phyloP scores from a whole-genome alignment of 257 asterid species.

The Solanum sejunctum region DNA sequence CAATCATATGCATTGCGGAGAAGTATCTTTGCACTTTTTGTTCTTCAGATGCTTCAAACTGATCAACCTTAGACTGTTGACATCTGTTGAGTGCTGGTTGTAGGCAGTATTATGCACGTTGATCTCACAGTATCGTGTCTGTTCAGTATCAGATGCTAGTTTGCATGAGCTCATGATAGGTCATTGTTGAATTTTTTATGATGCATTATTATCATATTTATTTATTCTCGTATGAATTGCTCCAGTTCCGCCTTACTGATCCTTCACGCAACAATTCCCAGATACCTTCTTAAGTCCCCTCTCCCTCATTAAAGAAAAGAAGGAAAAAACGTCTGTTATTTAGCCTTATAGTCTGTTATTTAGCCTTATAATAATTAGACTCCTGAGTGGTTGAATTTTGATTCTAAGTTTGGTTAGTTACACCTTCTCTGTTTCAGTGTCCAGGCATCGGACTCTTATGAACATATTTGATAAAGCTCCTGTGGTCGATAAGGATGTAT shows the following conservation, averaged over 20 bases:
- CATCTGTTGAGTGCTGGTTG: neutral
- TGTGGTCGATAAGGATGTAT: slow-evolving; percentile 56
- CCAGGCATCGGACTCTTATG: slow-evolving; percentile 84
- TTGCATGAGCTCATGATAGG: neutral
- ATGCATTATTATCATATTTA: neutral
- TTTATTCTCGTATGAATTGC: neutral
- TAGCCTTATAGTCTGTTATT: neutral
- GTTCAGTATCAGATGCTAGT: neutral
- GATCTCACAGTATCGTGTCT: neutral
- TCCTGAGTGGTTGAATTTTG: neutral
- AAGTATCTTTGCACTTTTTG: neutral
- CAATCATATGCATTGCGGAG: neutral
- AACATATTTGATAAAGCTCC: slow-evolving; percentile 57
- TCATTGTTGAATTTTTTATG: neutral
- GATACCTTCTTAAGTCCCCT: neutral
- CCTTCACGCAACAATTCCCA: neutral
- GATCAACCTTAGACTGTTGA: neutral
- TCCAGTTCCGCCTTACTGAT: neutral
- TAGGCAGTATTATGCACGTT: neutral
- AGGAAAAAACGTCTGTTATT: neutral
- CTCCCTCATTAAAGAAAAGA: neutral
- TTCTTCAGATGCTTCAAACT: neutral
- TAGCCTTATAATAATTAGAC: neutral
- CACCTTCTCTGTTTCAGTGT: slow-evolving; percentile 28
- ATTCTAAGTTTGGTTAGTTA: neutral